Evolutionary conservation across 768 basidiomycete species (phyloP), one percentile per base, ranked within the genome.

Genomic region (Fomitopsis pulvina): DNA sequence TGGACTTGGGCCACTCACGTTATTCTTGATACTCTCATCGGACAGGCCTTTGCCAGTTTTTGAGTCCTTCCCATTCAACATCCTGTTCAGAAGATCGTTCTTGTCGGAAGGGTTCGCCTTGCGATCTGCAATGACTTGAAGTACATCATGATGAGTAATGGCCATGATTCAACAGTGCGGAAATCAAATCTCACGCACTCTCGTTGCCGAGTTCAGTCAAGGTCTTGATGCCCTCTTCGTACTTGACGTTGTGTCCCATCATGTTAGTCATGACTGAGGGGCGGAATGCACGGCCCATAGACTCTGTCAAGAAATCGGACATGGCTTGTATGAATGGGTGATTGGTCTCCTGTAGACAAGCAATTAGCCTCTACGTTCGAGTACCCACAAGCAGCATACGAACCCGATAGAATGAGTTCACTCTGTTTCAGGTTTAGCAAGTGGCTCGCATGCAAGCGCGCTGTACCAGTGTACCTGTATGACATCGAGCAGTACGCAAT

Each of bases 341-440:
- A 26, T 61, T 63, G 12, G 59, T 53, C 28, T 68, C 65, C 65
- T 72, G 28, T 11, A 0, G 1, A 34, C 25, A 18, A 24, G 25
- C 25, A 29, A 25, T 66, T 60, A 28, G 53, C 59, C 69, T 75
- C 71, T n/a, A 60, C 56, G 54, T 68, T 66, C 52, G 16, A 8
- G 6, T 34, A 11, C 8, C 6, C n/a, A 26, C 14, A 38, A 5
- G n/a, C 45, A 7, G 42, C 37, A 9, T 6, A 46, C 61, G 24
- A 49, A 69, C 71, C 29, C 59, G 60, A 52, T 75, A 75, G 62
- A 74, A 76, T 0, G 74, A 74, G 56, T 78, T 78, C 40, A 76
- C 51, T 12, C 76, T 73, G 37, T 2, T 20, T 28, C 8, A n/a
- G 11, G 25, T 4, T 41, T 9, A 26, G 2, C 1, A 3, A 4